phyloP scores from a whole-genome alignment of 2,329 filamentous ascomycete species.

The Fusarium fujikuroi region DNA sequence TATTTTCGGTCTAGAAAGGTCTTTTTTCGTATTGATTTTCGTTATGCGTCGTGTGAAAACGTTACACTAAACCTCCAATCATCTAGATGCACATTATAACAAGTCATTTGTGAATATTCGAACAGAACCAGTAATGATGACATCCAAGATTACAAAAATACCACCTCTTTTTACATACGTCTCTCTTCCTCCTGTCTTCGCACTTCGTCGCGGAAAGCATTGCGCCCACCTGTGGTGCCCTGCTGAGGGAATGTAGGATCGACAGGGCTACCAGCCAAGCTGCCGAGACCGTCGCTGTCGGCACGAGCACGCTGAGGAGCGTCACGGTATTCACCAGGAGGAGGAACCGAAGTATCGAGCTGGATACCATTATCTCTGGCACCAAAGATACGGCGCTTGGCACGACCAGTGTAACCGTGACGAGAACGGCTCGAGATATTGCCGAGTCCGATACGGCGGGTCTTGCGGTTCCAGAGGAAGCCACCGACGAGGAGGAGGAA shows the following conservation, averaged over 20 bases:
- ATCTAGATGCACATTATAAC: conserved; percentile 19
- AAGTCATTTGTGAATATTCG: conserved; percentile 18
- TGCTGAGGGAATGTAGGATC: conserved; percentile 55
- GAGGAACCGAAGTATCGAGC: conserved; percentile 53
- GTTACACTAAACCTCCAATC: conserved; percentile 30
- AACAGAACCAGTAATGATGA: not conserved
- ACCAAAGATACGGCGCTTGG: conserved; percentile 51
- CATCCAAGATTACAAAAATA: not conserved
- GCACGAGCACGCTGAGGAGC: conserved; percentile 45
- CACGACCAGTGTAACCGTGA: conserved; percentile 57
- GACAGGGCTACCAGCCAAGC: conserved; percentile 59
- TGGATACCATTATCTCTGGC: conserved; percentile 56
- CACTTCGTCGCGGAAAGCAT: conserved; percentile 63
- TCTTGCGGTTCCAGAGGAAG: conserved; percentile 65
- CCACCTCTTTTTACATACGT: conserved; percentile 26
- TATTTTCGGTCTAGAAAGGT: conserved; percentile 28
- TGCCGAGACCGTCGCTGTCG: conserved; percentile 62
- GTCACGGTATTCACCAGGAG: conserved; percentile 50
- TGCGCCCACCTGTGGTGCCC: conserved; percentile 49
- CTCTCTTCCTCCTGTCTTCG: conserved; percentile 58
- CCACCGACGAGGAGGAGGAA: conserved; percentile 63
- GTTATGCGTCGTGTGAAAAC: conserved; percentile 39
- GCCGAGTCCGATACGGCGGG: conserved; percentile 61
- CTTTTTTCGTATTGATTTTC: conserved; percentile 40
- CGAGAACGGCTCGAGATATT: conserved; percentile 61